These are phyloP conservation scores for Fusarium equiseti DNA, from an alignment of 2,329 filamentous ascomycete genomes.

Conservation along the genomic window DNA sequence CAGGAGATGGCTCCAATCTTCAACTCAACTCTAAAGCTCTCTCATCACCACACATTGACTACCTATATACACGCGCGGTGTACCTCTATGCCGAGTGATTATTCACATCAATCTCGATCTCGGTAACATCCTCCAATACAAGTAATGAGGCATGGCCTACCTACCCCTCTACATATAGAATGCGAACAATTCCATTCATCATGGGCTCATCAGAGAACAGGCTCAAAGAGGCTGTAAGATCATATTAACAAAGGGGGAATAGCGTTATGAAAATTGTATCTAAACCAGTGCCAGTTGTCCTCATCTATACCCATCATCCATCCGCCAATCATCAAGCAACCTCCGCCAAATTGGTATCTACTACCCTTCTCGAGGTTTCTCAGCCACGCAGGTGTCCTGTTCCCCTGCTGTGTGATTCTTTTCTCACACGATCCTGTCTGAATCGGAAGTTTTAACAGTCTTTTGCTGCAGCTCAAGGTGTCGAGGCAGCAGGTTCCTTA, in stretches of 20 bases:
- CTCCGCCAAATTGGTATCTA: slow-evolving; percentile 6
- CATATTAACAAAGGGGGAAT: slow-evolving; percentile 35
- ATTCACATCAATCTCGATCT: neutral
- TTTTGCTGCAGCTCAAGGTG: neutral
- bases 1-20: slow-evolving; percentile 23
- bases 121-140: neutral
- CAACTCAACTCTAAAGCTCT: neutral
- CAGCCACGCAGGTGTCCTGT: slow-evolving; percentile 11
- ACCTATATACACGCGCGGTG: too few species aligned
- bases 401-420: neutral
- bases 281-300: slow-evolving; percentile 45
- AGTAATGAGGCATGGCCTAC: neutral
- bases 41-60: neutral
- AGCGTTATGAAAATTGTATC: slow-evolving; percentile 46
- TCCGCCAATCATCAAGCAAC: slow-evolving; percentile 6
- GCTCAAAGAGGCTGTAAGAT: slow-evolving; percentile 12
- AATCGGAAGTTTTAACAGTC: neutral
- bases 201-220: slow-evolving; percentile 1
- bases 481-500: slow-evolving; percentile 19
- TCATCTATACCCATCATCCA: slow-evolving; percentile 26
- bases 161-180: neutral
- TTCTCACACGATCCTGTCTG: neutral
- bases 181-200: neutral
- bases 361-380: slow-evolving; percentile 9
- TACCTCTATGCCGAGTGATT: neutral